These are phyloP conservation scores for Monosporozyma aerobia DNA, from an alignment of 805 yeast genomes.

Conservation along the genomic window DNA sequence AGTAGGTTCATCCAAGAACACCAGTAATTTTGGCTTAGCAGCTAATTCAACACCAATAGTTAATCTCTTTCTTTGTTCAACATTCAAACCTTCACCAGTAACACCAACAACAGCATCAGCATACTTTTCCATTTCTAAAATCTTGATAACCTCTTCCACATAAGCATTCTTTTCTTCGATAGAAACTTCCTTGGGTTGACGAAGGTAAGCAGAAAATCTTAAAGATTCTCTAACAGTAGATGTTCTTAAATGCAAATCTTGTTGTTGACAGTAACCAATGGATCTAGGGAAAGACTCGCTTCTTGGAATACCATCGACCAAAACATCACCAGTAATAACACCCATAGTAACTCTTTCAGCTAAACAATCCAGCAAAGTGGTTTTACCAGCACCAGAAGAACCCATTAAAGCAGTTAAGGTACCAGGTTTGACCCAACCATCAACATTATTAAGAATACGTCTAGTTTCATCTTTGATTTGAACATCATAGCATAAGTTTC, in stretches of 20 bases:
- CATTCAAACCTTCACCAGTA: constrained; percentile 61
- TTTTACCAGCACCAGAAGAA: constrained; percentile 76
- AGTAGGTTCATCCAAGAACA: constrained; percentile 61
- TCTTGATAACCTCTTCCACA: constrained; percentile 54
- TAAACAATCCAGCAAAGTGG: constrained; percentile 61
- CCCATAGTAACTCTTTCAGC: constrained; percentile 66
- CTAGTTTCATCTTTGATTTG: constrained; percentile 53
- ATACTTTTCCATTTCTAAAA: constrained; percentile 54
- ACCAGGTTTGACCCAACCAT: constrained; percentile 80
- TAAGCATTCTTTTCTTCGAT: constrained; percentile 50
- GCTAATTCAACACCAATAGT: constrained; percentile 62
- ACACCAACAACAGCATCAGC: constrained; percentile 71
- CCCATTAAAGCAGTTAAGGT: constrained; percentile 74
- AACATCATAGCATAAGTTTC: constrained; percentile 62
- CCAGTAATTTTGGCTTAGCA: constrained; percentile 51
- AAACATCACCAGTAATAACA: constrained; percentile 57
- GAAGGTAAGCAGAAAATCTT: constrained; percentile 54
- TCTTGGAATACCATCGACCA: constrained; percentile 54
- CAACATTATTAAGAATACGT: constrained; percentile 53
- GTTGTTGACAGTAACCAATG: constrained; percentile 72
- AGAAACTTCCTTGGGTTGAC: constrained; percentile 50
- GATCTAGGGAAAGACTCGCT: constrained; percentile 52
- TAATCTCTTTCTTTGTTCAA: constrained; percentile 53
- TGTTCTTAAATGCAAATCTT: constrained; percentile 57
- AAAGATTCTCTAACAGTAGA: constrained; percentile 69